Evolutionary conservation across 192 early-diverging fungal species (phyloP).

Genomic region (Podila minutissima): DNA sequence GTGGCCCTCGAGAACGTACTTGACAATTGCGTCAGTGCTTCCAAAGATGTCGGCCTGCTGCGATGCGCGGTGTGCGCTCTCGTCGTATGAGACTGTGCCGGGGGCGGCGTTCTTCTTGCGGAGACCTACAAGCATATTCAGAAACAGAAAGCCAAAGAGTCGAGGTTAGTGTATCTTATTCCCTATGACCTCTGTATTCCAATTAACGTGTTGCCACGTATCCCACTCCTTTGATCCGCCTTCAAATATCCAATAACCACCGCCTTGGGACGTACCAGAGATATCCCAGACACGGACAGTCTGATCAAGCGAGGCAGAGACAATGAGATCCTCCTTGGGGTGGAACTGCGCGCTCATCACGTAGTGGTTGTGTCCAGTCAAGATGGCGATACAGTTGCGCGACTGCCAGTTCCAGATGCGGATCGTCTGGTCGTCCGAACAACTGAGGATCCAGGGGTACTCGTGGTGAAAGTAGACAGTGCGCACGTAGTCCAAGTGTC

Average conservation of each 20-base stretch:
- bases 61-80: slow-evolving; percentile 56
- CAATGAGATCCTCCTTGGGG: slow-evolving; percentile 95
- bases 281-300: slow-evolving; percentile 99
- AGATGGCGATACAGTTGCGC: slow-evolving; percentile 94
- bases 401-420: slow-evolving; percentile 99
- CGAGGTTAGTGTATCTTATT: no score
- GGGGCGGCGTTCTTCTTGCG: slow-evolving; percentile 86
- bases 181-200: no score
- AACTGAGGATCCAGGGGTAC: slow-evolving; percentile 96
- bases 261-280: slow-evolving; percentile 68
- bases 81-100: slow-evolving; percentile 61
- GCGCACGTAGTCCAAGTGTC: slow-evolving; percentile 98
- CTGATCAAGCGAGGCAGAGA: slow-evolving; percentile 96
- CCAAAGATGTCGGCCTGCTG: slow-evolving; percentile 97
- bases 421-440: slow-evolving; percentile 98
- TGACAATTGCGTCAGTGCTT: slow-evolving; percentile 94
- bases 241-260: no score
- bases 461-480: slow-evolving; percentile 98
- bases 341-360: slow-evolving; percentile 99
- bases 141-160: no score
- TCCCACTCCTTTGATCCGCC: no score
- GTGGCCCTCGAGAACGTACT: slow-evolving; percentile 98
- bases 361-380: slow-evolving; percentile 99
- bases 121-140: slow-evolving; percentile 58
- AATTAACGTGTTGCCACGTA: no score